Evolutionary conservation across 768 basidiomycete genomes (phyloP), one percentile per base, ranked within the genome.

Genomic region (Strobilomyces echinocephalus): DNA sequence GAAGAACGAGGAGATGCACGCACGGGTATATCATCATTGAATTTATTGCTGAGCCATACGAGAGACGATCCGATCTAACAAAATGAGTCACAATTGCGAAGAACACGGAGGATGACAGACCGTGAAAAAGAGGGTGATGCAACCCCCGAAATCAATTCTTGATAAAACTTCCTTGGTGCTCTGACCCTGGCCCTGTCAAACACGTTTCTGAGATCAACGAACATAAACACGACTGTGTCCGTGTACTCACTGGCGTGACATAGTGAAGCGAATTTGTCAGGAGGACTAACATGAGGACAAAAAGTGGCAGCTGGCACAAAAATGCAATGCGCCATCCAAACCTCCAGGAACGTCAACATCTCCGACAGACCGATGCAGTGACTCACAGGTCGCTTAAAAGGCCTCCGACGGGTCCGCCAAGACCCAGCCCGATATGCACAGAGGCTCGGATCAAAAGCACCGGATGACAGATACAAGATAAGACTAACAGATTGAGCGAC

Each of bases 81-180:
- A 8, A 14, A 20, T 55, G 21, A 43, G 24, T 14, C 26, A 38
- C 28, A 7, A 2, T 2, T 12, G 20, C 5, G 4, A 14, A 28
- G 2, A 8, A 42, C 18, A 45, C 8, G 15, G 15, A 20, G 6
- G 14, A 39, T 4, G 21, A 34, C 33, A 10, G 16, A 60, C 59
- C 45, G n/a, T 30, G 15, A 46, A 12, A 12, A 60, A 55, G 24
- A 60, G 48, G 7, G 48, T 4, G 3, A 55, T 36, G 7, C 48
- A 39, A 9, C 59, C 59, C n/a, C 57, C 58, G 47, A 55, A 60
- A 35, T 60, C 59, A 20, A 60, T 50, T 33, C 58, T 51, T 1
- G 40, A 52, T 2, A 60, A 40, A 11, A 55, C 40, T 12, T 55
- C 59, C 26, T 34, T 60, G n/a, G 41, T 3, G 31, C 18, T 39